Evolutionary conservation across 176 grass and related monocot genomes (phyloP), one percentile per base, ranked within the genome.

Genomic region (Echinochloa phyllopogon): DNA sequence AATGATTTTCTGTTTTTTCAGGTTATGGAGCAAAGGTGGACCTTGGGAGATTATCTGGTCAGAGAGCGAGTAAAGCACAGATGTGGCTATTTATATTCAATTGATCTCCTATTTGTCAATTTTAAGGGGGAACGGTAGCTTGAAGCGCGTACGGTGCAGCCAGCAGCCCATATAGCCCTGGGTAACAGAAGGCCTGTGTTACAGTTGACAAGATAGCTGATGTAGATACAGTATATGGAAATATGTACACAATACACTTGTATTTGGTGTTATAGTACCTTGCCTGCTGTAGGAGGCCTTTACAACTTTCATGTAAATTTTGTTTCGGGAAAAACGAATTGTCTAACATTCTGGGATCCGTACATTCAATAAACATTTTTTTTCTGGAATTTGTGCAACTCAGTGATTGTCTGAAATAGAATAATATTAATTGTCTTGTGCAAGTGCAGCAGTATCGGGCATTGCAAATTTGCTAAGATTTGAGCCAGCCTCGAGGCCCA

Each of bases 21-120:
- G 91, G 77, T 81, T 93, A 85, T 73, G 85, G 74, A 90, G 85
- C 82, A 90, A 85, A 88, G 86, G 82, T 52, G 88, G 88, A 60
- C 88, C 91, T 3, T 93, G 91, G 91, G 72, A 88, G 59, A 12
- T 67, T 29, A 85, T 90, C 51, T 90, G 71, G 81, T 77, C 82
- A 6, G 72, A 93, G 69, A 69, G 48, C 2, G 91, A 93, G 45
- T 87, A 38, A 39, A 64, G 21, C 29, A 38, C 43, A 7, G 10
- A 85, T 17, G 9, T 63, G 24, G 18, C 11, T 9, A 3, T 71
- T 51, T 39, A 47, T 52, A 43, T 71, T 75, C 0, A 73, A 63
- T 40, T 24, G 50, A 85, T 29, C 14, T 72, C 20, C 8, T 3
- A 87, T 29, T 29, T 29, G 47, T 18, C 9, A 58, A 29, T 18